Evolutionary conservation across 2,329 filamentous ascomycete species (phyloP), one percentile per base, ranked within the genome.

Genomic region (Epichloe glyceriae): DNA sequence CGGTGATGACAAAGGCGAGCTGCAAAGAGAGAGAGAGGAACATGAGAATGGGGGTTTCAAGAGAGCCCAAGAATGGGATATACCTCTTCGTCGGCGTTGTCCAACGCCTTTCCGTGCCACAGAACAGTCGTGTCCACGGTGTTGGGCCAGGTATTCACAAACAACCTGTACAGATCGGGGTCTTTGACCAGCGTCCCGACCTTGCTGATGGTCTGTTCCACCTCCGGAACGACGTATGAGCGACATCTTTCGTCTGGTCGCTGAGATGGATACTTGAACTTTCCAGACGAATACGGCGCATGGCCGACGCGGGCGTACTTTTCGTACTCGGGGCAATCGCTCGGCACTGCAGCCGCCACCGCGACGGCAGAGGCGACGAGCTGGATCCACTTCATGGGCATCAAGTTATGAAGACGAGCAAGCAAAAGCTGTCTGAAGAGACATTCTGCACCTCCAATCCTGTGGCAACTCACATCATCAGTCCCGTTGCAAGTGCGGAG

Each of bases 1-100:
- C 88, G 0, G 88, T 94, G 35, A 90, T 86, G 53, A 90, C 80
- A 62, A 90, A 91, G 47, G 81, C 84, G 56, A 91, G 83, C 53
- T 80, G 49, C 30, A 37, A 19, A 47, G 26, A 34, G 20, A 22
- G 33, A 35, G 4, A 43, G 17, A 17, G 44, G 14, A 30, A 6
- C 8, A 42, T 42, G 14, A 30, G 8, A 30, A 30, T 11, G 30
- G 10, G 30, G 30, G 30, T 30, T 30, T 11, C 26, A 34, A 35
- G 35, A 14, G 3, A 20, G 30, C 12, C 15, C 17, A n/a, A 15
- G 26, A 15, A 34, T 35, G 35, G 14, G 38, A 37, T 52, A 53
- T 53, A 68, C 65, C 64, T 87, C 83, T 63, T 87, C 82, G 2
- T 75, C 73, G 0, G 73, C 64, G 56, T 78, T 73, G 52, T 79